A percentile compares a stretch with the other conserved stretches of the same genome.
phyloP scores from a whole-genome alignment of 2,329 filamentous ascomycete species.

The Cercospora brassicicola region DNA sequence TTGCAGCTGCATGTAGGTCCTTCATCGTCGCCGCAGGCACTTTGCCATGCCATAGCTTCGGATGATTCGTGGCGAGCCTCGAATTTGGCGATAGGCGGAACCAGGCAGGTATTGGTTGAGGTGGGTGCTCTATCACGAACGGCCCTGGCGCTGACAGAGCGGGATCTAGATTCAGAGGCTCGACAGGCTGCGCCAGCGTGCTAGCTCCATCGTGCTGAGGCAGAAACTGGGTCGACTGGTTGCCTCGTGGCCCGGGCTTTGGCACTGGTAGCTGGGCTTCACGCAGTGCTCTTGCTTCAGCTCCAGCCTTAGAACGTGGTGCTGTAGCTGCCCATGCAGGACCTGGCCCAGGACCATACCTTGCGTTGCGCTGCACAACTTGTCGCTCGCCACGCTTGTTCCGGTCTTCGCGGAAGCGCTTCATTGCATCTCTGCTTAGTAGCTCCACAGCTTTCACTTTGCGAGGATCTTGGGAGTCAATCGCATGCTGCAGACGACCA shows the following conservation, averaged over 20 bases:
- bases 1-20: constrained; percentile 64
- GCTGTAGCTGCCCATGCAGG: constrained; percentile 37
- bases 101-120: constrained; percentile 58
- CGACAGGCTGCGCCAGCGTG: constrained; percentile 22
- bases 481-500: constrained; percentile 25
- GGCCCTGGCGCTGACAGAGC: constrained; percentile 19
- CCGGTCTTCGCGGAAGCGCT: constrained; percentile 69
- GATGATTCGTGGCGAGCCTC: constrained; percentile 50
- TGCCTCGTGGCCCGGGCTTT: constrained; percentile 13
- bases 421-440: constrained; percentile 74
- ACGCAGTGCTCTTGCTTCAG: constrained; percentile 13
- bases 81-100: constrained; percentile 69
- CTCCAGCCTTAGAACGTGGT: constrained; percentile 18
- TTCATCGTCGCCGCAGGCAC: constrained; percentile 59
- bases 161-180: constrained; percentile 28
- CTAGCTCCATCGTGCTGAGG: constrained; percentile 5
- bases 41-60: constrained; percentile 65
- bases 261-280: constrained; percentile 11
- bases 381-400: constrained; percentile 43
- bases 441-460: constrained; percentile 69
- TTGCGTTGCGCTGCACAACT: constrained; percentile 27
- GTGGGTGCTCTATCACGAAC: constrained; percentile 34
- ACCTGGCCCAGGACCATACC: constrained; percentile 46
- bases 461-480: constrained; percentile 34
- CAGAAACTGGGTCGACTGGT: constrained; percentile 1